Evolutionary conservation across 192 early-diverging fungal species (phyloP), one percentile per base, ranked within the genome.

Genomic region (Coemansia sp.): DNA sequence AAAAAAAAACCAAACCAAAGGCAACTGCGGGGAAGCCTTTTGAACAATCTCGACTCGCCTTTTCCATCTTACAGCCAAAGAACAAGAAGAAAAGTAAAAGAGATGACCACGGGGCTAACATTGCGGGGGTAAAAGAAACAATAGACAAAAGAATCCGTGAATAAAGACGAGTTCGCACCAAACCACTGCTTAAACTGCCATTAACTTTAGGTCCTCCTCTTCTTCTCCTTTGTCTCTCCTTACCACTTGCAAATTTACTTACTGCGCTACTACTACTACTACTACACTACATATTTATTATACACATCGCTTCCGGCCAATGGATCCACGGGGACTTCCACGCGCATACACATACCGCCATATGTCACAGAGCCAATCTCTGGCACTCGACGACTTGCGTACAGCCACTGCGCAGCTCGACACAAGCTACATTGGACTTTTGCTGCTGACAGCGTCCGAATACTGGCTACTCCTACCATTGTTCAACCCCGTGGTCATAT

Each of bases 401-500:
- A 21, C 36, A 15, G 36, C 55, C 0, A 72, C 74, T 9, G 63
- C 44, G 8, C 66, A 68, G 37, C 57, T 75, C 11, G 78, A 80
- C 41, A 71, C 60, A 58, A 41, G 66, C 11, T 75, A 69, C 61
- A 37, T 27, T 4, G 78, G 78, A 0, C 64, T 58, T 14, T 57
- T 80, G 7, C 66, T 69, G 41, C 63, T 80, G 29, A 75, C 78
- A 0, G 57, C 66, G 38, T 66, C 62, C 14, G 78, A 80, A 38
- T 80, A 80, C 63, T 75, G 61, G 42, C 62, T 80, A 42, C 36
- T 80, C n/a, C 27, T 75, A 39, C 78, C 78, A 0, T 21, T 80
- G n/a, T 51, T 80, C n/a, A 80, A 74, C 42, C 73, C 78, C 7
- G 19, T 80, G 23, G 69, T 74, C 4, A 80, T 80, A 41, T 39